Percentiles rank a stretch among this genome's conserved stretches.
Evolutionary conservation across 2,329 filamentous ascomycete genomes (phyloP).

Genomic region (Ophiosphaerella herpotricha): DNA sequence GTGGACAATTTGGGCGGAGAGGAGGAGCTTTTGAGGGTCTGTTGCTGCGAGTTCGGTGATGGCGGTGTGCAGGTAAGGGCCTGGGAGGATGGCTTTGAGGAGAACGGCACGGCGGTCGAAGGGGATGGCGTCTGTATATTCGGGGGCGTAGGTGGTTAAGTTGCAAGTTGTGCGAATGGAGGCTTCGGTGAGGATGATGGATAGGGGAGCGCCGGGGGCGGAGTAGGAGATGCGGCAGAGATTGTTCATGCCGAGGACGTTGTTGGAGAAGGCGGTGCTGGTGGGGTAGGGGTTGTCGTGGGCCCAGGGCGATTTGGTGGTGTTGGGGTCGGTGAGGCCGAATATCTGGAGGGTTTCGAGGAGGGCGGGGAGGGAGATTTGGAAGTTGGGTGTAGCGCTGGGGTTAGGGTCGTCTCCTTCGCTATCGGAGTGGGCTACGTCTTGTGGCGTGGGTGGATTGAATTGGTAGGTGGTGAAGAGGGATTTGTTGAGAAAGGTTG

Average conservation of each 20-base stretch:
- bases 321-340: conserved; percentile 62
- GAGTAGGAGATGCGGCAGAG: conserved; percentile 83
- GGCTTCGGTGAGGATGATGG: conserved; percentile 82
- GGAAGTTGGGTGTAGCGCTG: conserved; percentile 68
- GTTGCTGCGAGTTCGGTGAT: conserved; percentile 70
- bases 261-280: conserved; percentile 80
- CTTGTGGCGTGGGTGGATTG: conserved; percentile 55
- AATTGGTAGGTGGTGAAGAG: conserved; percentile 87
- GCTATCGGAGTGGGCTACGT: conserved; percentile 34
- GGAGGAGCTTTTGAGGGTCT: conserved; percentile 71
- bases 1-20: conserved; percentile 48
- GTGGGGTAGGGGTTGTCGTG: conserved; percentile 53
- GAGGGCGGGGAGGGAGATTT: conserved; percentile 83
- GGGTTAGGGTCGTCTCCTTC: conserved; percentile 47
- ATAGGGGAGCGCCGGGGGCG: conserved; percentile 75
- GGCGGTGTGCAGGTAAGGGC: conserved; percentile 72
- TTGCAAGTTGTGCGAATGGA: conserved; percentile 77
- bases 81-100: conserved; percentile 95
- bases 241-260: conserved; percentile 79
- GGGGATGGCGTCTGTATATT: conserved; percentile 74
- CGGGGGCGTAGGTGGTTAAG: conserved; percentile 81
- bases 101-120: conserved; percentile 78
- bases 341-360: conserved; percentile 97
- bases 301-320: conserved; percentile 43
- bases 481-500: conserved; percentile 83